phyloP scores from a whole-genome alignment of 495 filamentous ascomycete genomes.

The Aspergillus carlsbadensis region DNA sequence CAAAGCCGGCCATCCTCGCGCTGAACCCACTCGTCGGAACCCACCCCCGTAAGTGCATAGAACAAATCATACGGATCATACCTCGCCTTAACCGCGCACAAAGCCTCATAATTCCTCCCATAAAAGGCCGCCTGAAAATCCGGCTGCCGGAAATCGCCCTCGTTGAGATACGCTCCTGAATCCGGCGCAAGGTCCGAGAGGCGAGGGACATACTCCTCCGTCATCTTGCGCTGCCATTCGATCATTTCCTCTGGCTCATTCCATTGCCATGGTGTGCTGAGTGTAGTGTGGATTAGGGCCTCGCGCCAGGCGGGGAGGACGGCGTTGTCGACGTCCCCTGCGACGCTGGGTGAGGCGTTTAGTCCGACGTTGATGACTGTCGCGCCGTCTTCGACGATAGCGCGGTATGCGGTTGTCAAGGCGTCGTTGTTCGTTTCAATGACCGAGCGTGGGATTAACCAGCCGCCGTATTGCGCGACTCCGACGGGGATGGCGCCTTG shows the following conservation, averaged over 20 bases:
- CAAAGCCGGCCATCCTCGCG: slow-evolving; percentile 35
- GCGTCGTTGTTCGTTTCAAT: slow-evolving; percentile 49
- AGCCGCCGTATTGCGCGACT: slow-evolving; percentile 51
- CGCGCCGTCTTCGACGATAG: slow-evolving; percentile 42
- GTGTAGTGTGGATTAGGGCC: slow-evolving; percentile 39
- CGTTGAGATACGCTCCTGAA: slow-evolving; percentile 40
- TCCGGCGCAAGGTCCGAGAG: slow-evolving; percentile 37
- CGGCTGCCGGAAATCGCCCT: slow-evolving; percentile 48
- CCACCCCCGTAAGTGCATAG: slow-evolving; percentile 60
- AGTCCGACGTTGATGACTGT: slow-evolving; percentile 44
- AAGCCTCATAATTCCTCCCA: slow-evolving; percentile 40
- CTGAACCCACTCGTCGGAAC: slow-evolving; percentile 55
- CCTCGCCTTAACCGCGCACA: slow-evolving; percentile 42
- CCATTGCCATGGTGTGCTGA: slow-evolving; percentile 44
- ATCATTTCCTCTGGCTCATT: slow-evolving; percentile 33
- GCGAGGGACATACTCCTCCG: slow-evolving; percentile 40
- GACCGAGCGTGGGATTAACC: slow-evolving; percentile 52
- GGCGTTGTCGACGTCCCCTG: slow-evolving; percentile 50
- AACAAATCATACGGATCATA: slow-evolving; percentile 59
- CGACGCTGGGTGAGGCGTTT: slow-evolving; percentile 34
- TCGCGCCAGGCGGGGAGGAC: slow-evolving; percentile 60
- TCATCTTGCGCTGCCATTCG: slow-evolving; percentile 33
- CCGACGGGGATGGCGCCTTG: slow-evolving; percentile 1
- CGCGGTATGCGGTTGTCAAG: slow-evolving; percentile 36
- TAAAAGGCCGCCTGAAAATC: slow-evolving; percentile 54